Conservation (phyloP, 148 eudicot species). For the Mesembryanthemum crystallinum region DNA sequence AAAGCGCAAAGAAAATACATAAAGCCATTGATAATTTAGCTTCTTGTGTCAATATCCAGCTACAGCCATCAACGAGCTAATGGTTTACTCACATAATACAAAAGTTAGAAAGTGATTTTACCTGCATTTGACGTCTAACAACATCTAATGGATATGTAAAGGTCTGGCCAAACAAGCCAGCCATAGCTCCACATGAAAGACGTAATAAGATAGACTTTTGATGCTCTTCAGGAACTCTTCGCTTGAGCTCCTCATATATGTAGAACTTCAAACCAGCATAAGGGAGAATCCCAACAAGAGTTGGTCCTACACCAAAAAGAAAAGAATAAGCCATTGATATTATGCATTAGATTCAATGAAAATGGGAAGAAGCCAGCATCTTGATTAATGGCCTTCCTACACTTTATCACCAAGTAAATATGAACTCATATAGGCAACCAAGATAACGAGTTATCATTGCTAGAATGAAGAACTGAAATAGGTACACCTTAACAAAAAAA, state of each 20-base stretch:
- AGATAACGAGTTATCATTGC: not conserved
- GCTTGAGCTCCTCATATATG: slow-evolving; percentile 90
- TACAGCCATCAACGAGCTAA: no score
- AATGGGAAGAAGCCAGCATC: not conserved
- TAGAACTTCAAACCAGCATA: slow-evolving; percentile 98
- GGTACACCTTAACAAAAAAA: not conserved
- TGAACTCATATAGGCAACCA: not conserved
- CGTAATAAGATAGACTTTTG: slow-evolving; percentile 73
- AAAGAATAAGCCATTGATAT: not conserved
- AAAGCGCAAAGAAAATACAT: not conserved
- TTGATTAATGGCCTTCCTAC: not conserved
- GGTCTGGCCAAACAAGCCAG: slow-evolving; percentile 95
- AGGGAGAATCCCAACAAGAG: slow-evolving; percentile 92
- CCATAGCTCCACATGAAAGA: slow-evolving; percentile 96
- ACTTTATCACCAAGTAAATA: not conserved
- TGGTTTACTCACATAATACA: not conserved
- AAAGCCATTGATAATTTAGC: not conserved
- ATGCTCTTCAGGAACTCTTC: slow-evolving; percentile 91
- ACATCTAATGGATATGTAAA: slow-evolving; percentile 96
- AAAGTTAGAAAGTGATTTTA: slow-evolving; percentile 18
- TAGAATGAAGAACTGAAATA: not conserved
- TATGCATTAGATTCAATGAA: not conserved
- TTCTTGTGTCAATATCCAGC: not conserved
- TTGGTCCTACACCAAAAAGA: slow-evolving; percentile 62
- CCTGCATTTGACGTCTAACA: slow-evolving; percentile 99